A percentile compares a stretch with the other conserved stretches of the same genome.
phyloP scores from a whole-genome alignment of 768 basidiomycete genomes.

The Cantharellus cinnabarinus region DNA sequence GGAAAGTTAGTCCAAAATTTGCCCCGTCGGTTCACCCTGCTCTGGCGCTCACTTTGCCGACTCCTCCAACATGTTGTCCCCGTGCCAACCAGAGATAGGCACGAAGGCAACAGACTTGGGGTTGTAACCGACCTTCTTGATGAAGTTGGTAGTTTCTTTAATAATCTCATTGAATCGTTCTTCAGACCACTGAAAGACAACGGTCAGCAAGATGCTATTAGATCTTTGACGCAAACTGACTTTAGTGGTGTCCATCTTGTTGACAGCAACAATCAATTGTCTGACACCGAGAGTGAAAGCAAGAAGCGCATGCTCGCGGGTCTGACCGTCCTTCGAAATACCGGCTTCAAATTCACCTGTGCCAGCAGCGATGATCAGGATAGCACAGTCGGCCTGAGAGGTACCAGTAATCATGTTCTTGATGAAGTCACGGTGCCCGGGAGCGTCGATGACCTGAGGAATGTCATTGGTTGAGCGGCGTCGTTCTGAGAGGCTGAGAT shows the following conservation, averaged over 20 bases:
- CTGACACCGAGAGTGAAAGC: conserved; percentile 99
- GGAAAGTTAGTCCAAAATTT: neutral
- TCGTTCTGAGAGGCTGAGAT: neutral
- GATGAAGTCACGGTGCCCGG: conserved; percentile 99
- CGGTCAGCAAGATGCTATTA: neutral
- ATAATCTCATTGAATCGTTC: conserved; percentile 99
- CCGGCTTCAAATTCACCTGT: conserved; percentile 99
- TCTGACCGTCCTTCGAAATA: conserved; percentile 99
- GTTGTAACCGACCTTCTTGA: conserved; percentile 99
- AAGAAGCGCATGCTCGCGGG: conserved; percentile 98
- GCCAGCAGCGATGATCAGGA: conserved; percentile 98
- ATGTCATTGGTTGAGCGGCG: conserved; percentile 3
- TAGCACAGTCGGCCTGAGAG: conserved; percentile 98
- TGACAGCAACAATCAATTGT: conserved; percentile 98
- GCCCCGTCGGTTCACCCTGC: neutral
- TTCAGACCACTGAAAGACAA: conserved; percentile 70
- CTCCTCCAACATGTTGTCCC: conserved; percentile 99
- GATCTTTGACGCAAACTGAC: neutral
- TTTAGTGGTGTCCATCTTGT: conserved; percentile 99
- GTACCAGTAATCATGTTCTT: conserved; percentile 99
- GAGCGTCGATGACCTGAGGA: conserved; percentile 87
- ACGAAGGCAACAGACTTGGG: conserved; percentile 97
- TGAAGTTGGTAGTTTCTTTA: conserved; percentile 94
- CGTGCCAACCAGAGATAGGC: conserved; percentile 99
- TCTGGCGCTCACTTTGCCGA: conserved; percentile 53